Percentiles rank a stretch among this genome's conserved stretches.
phyloP scores from a whole-genome alignment of 352 stramenopile genomes.

The Globisporangium emineosum region DNA sequence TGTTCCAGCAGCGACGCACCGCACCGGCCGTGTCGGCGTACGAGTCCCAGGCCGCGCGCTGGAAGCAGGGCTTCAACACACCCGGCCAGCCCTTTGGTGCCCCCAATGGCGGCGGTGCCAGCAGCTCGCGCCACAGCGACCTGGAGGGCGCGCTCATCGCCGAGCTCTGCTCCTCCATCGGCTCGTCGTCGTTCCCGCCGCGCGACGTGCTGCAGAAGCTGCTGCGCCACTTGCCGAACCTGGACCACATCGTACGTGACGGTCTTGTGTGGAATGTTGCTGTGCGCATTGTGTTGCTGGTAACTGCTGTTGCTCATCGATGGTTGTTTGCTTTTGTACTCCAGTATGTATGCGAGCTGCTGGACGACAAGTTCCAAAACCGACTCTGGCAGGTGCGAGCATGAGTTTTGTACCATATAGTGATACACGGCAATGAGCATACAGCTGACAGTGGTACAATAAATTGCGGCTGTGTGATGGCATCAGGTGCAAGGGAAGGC shows the following conservation, averaged over 20 bases:
- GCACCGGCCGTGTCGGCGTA: conserved; percentile 50
- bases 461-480: neutral
- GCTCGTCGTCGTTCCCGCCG: conserved; percentile 79
- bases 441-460: neutral
- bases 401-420: neutral
- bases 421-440: neutral
- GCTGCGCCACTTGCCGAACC: conserved; percentile 59
- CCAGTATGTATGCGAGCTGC: conserved; percentile 79
- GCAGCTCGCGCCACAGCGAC: conserved; percentile 36
- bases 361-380: conserved; percentile 85
- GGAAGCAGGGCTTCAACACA: conserved; percentile 65
- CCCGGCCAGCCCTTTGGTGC: neutral
- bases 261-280: neutral
- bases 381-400: conserved; percentile 57
- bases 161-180: conserved; percentile 74
- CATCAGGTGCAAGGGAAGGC: conserved; percentile 66
- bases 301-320: neutral
- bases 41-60: conserved; percentile 67
- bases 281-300: neutral
- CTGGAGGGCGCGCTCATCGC: conserved; percentile 67
- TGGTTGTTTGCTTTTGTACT: neutral
- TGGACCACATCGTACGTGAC: conserved; percentile 61
- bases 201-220: conserved; percentile 78
- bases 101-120: conserved; percentile 7
- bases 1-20: conserved; percentile 21